phyloP scores from a whole-genome alignment of 179 eudicot species.

The Heliamphora pulchella region DNA sequence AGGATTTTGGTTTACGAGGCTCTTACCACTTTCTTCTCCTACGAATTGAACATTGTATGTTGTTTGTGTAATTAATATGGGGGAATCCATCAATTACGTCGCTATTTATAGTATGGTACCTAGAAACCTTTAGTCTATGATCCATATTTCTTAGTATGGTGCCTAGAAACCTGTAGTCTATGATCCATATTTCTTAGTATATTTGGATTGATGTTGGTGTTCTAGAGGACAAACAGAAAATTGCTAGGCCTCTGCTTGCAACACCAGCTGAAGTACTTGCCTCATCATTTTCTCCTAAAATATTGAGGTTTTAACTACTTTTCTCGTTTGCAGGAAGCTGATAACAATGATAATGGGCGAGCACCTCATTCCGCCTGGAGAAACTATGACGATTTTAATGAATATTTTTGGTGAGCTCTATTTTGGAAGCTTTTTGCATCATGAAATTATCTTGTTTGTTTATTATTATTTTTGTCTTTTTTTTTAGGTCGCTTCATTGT shows the following conservation, averaged over 20 bases:
- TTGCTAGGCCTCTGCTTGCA: neutral
- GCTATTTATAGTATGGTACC: no score
- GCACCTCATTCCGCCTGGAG: slow-evolving; percentile 99
- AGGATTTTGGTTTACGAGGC: neutral
- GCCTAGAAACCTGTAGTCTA: no score
- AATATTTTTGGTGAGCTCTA: slow-evolving; percentile 76
- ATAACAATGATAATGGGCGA: slow-evolving; percentile 75
- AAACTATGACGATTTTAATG: slow-evolving; percentile 98
- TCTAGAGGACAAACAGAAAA: neutral
- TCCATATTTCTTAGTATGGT: no score
- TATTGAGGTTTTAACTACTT: neutral
- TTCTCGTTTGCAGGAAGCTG: slow-evolving; percentile 60
- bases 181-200: neutral
- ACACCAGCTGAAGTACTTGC: neutral
- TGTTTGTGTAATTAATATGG: neutral
- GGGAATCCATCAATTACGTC: neutral
- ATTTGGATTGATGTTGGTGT: neutral
- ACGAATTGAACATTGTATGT: neutral
- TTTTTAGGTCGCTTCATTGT: slow-evolving; percentile 74
- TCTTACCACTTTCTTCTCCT: neutral
- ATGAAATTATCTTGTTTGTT: neutral
- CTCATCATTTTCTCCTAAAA: neutral
- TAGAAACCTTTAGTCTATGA: neutral
- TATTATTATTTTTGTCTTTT: neutral
- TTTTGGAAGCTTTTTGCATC: neutral